Base-by-base conservation (phyloP, 257 asterid species). In the Craterostigma plantagineum region DNA sequence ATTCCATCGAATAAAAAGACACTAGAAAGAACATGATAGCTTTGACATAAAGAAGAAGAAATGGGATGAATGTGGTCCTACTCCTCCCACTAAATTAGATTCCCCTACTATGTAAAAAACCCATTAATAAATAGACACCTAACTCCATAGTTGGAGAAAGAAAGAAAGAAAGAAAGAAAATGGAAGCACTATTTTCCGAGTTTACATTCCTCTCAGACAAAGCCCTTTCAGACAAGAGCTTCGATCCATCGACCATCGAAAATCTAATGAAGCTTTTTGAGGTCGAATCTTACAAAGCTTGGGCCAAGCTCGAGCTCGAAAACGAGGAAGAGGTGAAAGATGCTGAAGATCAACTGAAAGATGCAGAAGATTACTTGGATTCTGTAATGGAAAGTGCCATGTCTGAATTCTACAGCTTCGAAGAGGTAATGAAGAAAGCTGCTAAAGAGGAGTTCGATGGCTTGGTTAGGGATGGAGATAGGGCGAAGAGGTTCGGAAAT, bases 361-460 rank as follows among this genome's bases (percentile, higher is more conserved):
- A 78, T 33, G 33, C 87, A 4, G 94, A 86, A 54, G 73, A 67
- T 3, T 60, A 75, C 33, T 59, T 81, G 3, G 80, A 81, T 14
- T 72, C 86, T 4, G 86, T 51, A 0, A 86, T 86, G 94, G 97
- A 86, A 27, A 64, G 68, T 42, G 94, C 97, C 60, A 81, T 81
- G 97, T 94, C 69, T 3, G 97, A 86, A 33, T 81, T 71, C 48
- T 64, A 64, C 8, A 64, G 50, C 3, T 81, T 86, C 55, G 93
- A 81, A 58, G 92, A 71, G 72, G 94, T 81, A 23, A 78, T 81
- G 93, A 57, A 73, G 37, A 23, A 63, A 9, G 45, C 60, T 11
- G 60, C 61, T 18, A 33, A 16, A 47, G 61, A 61, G 7, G 87
- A 86, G 62, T 55, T 69, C 63, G 64, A 61, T 42, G 16, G 75